Evolutionary conservation across 805 yeast species (phyloP), one percentile per base, ranked within the genome.

Genomic region (Dipodascus geniculatus): DNA sequence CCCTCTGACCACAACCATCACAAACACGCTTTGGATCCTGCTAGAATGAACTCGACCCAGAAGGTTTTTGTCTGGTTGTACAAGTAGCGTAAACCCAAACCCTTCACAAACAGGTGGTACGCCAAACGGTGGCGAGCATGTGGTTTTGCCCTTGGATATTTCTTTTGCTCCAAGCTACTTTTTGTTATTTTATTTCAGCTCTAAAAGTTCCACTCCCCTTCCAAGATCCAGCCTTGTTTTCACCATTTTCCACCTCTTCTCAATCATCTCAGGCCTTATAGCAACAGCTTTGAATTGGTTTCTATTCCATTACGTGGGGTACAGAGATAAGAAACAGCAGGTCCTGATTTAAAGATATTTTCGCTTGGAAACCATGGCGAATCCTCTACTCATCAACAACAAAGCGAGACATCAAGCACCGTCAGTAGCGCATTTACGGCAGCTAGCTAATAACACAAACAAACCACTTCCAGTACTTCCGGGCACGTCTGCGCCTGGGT

Each of bases 321-420:
- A 28, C 33, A 11, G 33, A 28, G 33, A 28, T 28, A 28, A 28
- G 33, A 28, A 6, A 28, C 33, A 28, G n/a, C n/a, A n/a, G n/a
- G n/a, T n/a, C n/a, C 33, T 28, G 6, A 11, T 6, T 28, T 6
- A 28, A 6, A 28, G 33, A 6, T 28, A 28, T 28, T 28, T 28
- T 28, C 33, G 44, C 44, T 38, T 38, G 44, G 44, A 38, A 38
- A 38, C 44, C 44, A 38, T 38, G 44, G 44, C 44, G 17, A 38
- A 38, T 16, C 44, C 44, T 14, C 17, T 38, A 17, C 44, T 38
- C 14, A 38, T 38, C 44, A 38, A 38, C 44, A 38, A 38, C 44
- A 38, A 17, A 38, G 44, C 44, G 44, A 38, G 17, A 38, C 44
- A 38, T n/a, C 44, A 38, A 38, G 44, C 20, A 38, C 20, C 17